Conservation (phyloP, 2,329 filamentous ascomycete genomes). For the Sclerotinia glacialis region DNA sequence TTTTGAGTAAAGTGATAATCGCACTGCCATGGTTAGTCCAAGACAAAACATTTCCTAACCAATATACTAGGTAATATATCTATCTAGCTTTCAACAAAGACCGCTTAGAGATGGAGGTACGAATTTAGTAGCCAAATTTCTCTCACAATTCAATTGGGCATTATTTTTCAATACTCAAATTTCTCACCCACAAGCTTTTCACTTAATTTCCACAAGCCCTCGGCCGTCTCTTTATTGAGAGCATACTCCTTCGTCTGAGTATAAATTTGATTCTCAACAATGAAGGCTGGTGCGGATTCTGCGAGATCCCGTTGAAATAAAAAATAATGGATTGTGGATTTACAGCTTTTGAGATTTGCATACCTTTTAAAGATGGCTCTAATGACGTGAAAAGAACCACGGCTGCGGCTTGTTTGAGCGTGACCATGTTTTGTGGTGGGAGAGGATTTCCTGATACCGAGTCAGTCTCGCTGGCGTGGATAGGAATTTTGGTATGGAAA, state of each 20-base stretch:
- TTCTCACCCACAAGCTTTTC: conserved; percentile 23
- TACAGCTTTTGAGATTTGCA: not conserved
- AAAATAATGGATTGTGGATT: too few species aligned
- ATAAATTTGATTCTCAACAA: not conserved
- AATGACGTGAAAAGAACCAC: conserved; percentile 4
- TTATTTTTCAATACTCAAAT: conserved; percentile 11
- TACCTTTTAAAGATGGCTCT: not conserved
- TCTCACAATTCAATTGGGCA: not conserved
- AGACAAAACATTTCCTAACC: too few species aligned
- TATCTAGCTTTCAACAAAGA: too few species aligned
- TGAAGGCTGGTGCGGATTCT: conserved; percentile 2
- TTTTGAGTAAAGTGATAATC: too few species aligned
- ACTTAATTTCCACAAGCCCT: conserved; percentile 23
- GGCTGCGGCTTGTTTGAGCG: not conserved
- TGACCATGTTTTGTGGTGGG: conserved; percentile 4
- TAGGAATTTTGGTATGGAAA: not conserved
- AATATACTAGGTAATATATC: too few species aligned
- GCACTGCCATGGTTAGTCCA: too few species aligned
- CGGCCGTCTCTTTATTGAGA: conserved; percentile 6
- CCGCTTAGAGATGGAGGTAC: not conserved
- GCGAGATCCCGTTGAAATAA: too few species aligned
- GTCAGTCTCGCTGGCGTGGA: not conserved
- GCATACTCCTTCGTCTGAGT: not conserved
- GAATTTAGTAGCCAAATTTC: not conserved
- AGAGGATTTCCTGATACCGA: not conserved